Percentiles rank a stretch among this genome's conserved stretches.
Evolutionary conservation across 1,284 basidiomycete genomes (phyloP).

Genomic region (Ustilago hordei): DNA sequence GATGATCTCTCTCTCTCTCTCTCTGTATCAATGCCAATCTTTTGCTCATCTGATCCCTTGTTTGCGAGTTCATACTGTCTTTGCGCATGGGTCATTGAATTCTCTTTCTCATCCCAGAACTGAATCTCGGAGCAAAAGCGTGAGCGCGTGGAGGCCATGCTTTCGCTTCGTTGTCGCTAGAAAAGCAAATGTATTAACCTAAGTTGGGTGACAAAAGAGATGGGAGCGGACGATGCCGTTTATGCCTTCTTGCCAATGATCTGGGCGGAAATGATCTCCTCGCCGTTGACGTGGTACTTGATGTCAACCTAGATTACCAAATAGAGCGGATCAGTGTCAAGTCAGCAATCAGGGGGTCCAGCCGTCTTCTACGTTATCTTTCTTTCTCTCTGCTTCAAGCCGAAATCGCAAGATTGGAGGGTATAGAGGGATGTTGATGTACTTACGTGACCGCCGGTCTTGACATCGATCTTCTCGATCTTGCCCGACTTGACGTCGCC

Average conservation of each 20-base stretch:
- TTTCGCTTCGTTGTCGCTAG: constrained; percentile 2
- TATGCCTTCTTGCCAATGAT: constrained; percentile 60
- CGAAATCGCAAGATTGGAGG: background rate
- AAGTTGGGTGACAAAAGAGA: background rate
- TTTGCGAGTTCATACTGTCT: background rate
- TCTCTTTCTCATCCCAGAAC: too few species aligned
- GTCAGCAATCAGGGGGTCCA: background rate
- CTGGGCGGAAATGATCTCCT: constrained; percentile 62
- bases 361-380: background rate
- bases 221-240: background rate
- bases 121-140: too few species aligned
- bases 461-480: constrained; percentile 65
- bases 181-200: constrained; percentile 20
- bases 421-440: background rate
- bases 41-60: background rate
- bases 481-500: constrained; percentile 63
- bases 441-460: constrained; percentile 64
- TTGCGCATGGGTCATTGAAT: background rate
- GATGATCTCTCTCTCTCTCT: background rate
- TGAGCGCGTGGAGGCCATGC: background rate
- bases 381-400: background rate
- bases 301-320: constrained; percentile 53
- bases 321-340: background rate
- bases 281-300: constrained; percentile 63
- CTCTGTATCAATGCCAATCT: background rate